Evolutionary conservation across 2,329 filamentous ascomycete species (phyloP).

Genomic region (Cladophialophora immunda): DNA sequence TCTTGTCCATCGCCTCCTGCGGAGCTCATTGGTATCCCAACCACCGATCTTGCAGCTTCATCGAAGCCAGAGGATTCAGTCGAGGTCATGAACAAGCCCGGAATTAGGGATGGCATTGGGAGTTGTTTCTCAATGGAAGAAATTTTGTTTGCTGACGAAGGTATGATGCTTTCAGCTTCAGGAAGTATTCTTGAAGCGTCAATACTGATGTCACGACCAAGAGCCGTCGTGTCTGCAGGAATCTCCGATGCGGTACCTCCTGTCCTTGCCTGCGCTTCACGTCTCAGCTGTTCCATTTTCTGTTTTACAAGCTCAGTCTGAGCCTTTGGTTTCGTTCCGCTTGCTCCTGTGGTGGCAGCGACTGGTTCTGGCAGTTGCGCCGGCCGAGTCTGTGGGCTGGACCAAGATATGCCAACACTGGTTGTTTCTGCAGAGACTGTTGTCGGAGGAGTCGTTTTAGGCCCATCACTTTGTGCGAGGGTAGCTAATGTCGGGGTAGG

Average conservation of each 20-base stretch:
- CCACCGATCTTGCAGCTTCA: constrained; percentile 1
- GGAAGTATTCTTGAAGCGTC: background rate
- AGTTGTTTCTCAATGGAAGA: constrained; percentile 38
- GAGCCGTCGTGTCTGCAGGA: background rate
- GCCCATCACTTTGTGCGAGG: constrained; percentile 11
- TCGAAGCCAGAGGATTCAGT: constrained; percentile 31
- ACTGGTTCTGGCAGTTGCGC: background rate
- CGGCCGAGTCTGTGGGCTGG: background rate
- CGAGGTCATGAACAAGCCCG: constrained; percentile 61
- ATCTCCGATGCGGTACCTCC: constrained; percentile 38
- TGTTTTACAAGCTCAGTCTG: constrained; percentile 80
- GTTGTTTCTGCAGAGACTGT: constrained; percentile 1
- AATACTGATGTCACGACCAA: background rate
- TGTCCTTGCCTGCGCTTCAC: constrained; percentile 50
- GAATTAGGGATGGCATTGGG: constrained; percentile 54
- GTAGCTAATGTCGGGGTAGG: constrained; percentile 9
- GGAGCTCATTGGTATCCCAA: background rate
- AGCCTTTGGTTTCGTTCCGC: constrained; percentile 62
- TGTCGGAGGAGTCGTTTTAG: background rate
- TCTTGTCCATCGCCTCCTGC: background rate
- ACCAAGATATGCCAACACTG: background rate
- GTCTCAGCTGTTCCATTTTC: constrained; percentile 79
- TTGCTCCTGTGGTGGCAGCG: background rate
- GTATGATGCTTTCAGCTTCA: constrained; percentile 8
- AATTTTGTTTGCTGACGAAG: constrained; percentile 22